Percentiles rank a stretch among this genome's conserved stretches.
Evolutionary conservation across 441 rosid genomes (phyloP).

Genomic region (Erodium chrysanthum): DNA sequence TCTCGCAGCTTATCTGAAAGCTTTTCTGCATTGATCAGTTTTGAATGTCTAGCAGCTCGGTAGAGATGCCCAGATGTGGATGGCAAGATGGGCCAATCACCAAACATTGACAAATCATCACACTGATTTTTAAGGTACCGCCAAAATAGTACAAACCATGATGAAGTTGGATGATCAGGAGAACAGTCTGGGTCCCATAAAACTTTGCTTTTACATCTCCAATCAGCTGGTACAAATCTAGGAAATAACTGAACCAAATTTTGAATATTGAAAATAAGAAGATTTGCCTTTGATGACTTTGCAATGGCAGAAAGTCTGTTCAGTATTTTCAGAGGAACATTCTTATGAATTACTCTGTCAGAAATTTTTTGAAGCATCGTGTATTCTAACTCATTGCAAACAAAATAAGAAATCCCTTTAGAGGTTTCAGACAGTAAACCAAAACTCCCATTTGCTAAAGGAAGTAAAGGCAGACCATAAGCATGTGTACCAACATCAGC

Average conservation of each 20-base stretch:
- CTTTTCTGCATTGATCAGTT: constrained; percentile 53
- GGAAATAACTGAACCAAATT: constrained; percentile 57
- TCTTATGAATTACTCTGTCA: constrained; percentile 65
- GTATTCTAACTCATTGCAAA: constrained; percentile 70
- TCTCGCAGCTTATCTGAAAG: constrained; percentile 52
- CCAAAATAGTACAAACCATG: constrained; percentile 92
- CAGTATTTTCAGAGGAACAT: constrained; percentile 49
- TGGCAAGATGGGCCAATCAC: constrained; percentile 97
- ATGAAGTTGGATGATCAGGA: constrained; percentile 53
- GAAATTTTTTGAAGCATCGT: constrained; percentile 54
- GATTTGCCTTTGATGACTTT: constrained; percentile 54
- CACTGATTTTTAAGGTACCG: constrained; percentile 57
- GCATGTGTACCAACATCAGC: constrained; percentile 58
- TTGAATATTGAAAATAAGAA: constrained; percentile 43
- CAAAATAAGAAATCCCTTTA: constrained; percentile 49
- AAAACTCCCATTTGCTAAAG: constrained; percentile 81
- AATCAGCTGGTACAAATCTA: constrained; percentile 74
- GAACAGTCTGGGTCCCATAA: constrained; percentile 60
- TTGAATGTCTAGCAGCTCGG: constrained; percentile 69
- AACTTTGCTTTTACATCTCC: constrained; percentile 66
- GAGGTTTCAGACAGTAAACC: constrained; percentile 54
- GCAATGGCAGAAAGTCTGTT: constrained; percentile 70
- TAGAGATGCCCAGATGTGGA: constrained; percentile 70
- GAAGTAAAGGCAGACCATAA: constrained; percentile 62
- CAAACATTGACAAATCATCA: constrained; percentile 54